Evolutionary conservation across 78 protist genomes (phyloP).

Genomic region (Reticulomyxa filosa): DNA sequence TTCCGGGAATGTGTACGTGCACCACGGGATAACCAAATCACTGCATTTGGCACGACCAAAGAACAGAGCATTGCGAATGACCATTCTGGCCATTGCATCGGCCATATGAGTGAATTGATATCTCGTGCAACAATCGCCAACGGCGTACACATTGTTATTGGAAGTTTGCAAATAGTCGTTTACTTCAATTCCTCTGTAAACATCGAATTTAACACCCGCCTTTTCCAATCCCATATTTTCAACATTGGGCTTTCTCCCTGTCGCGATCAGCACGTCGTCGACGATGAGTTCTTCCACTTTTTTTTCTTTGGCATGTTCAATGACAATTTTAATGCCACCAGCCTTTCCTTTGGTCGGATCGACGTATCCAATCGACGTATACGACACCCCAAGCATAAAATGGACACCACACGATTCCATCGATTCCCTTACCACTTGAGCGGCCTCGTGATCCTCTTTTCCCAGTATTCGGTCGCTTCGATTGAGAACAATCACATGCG

Average conservation of each 20-base stretch:
- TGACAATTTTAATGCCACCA: no score
- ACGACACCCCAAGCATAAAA: no score
- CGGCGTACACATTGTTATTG: constrained; percentile 20
- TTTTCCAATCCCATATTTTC: constrained; percentile 13
- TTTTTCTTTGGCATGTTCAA: no score
- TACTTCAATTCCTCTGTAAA: constrained; percentile 5
- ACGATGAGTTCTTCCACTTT: background rate
- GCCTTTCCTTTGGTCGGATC: no score
- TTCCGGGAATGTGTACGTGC: constrained; percentile 35
- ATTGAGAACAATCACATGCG: no score
- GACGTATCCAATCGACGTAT: no score
- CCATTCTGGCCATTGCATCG: constrained; percentile 31
- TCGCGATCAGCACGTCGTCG: constrained; percentile 22
- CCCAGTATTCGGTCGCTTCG: constrained; percentile 2
- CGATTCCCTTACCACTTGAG: background rate
- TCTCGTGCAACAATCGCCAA: constrained; percentile 19
- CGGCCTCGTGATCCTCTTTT: constrained; percentile 17
- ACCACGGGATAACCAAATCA: constrained; percentile 24
- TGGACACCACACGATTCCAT: no score
- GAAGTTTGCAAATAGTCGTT: constrained; percentile 15
- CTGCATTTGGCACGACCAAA: constrained; percentile 4
- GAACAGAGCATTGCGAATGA: constrained; percentile 38
- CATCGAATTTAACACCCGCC: constrained; percentile 23
- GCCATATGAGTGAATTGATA: constrained; percentile 32
- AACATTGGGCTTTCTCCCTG: constrained; percentile 40